Percentiles rank a stretch among this genome's conserved stretches.
These are phyloP conservation scores for Aspergillus steynii DNA, from an alignment of 495 filamentous ascomycete species.

Conservation along the genomic window DNA sequence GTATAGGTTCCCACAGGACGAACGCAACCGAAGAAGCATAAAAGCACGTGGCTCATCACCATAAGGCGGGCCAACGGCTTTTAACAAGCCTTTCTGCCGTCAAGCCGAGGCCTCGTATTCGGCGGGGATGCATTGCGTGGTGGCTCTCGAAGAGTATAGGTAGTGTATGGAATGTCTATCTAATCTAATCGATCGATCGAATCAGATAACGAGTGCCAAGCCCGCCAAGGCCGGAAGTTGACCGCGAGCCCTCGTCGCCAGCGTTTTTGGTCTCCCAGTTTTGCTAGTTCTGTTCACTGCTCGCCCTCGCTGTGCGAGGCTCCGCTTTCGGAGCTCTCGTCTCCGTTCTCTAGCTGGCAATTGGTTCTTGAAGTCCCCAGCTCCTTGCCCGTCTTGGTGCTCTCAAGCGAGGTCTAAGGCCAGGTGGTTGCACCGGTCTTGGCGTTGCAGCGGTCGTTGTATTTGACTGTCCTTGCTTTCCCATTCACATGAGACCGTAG, in stretches of 20 bases:
- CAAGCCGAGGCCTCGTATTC: background rate
- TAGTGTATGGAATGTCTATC: too few relatives aligned
- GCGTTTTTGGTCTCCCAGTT: background rate
- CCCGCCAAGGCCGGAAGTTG: conserved; percentile 7
- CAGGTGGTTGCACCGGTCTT: background rate
- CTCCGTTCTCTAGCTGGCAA: background rate
- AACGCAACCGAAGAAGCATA: background rate
- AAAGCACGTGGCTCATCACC: background rate
- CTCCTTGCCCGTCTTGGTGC: background rate
- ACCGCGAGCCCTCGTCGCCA: background rate
- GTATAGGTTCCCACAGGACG: background rate
- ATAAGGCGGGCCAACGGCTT: background rate
- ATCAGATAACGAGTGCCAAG: conserved; percentile 29
- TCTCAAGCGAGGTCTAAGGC: background rate
- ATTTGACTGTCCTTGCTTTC: background rate
- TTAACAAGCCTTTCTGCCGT: background rate
- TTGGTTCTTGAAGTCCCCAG: background rate
- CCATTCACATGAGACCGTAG: background rate
- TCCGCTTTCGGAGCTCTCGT: background rate
- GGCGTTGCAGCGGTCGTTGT: background rate
- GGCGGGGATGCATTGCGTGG: background rate
- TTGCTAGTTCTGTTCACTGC: background rate
- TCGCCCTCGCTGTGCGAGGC: background rate
- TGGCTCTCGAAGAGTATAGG: background rate
- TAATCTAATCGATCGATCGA: conserved; percentile 5